phyloP scores from a whole-genome alignment of 208 protist species.

The Trichomonas gallinae region DNA sequence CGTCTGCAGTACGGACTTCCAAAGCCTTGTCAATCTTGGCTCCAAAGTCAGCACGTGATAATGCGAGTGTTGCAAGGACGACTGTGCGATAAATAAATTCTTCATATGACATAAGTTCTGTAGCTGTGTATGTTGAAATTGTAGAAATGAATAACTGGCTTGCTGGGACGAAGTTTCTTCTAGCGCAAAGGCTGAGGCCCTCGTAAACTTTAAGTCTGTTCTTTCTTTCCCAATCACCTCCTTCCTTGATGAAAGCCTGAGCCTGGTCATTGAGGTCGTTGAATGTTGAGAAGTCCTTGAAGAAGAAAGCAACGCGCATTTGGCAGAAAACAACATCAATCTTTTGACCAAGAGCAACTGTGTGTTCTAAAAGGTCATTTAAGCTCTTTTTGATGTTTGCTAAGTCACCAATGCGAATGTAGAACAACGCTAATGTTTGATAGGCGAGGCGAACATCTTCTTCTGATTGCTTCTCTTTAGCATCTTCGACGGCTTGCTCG shows the following conservation, averaged over 20 bases:
- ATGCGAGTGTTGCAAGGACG: neutral
- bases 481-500: neutral
- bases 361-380: neutral
- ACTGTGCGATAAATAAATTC: neutral
- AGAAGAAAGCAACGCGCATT: neutral
- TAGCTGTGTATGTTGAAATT: neutral
- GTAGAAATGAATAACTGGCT: neutral
- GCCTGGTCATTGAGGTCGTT: neutral
- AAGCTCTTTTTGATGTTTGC: neutral
- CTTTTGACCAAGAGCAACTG: neutral
- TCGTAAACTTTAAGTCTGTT: conserved; percentile 13
- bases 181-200: neutral
- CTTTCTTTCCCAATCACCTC: conserved; percentile 6
- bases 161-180: neutral
- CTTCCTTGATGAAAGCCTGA: neutral
- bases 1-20: neutral
- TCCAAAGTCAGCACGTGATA: neutral
- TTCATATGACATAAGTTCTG: neutral
- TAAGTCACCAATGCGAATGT: neutral
- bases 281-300: neutral
- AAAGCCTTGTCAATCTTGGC: neutral
- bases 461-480: neutral
- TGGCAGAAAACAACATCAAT: conserved; percentile 18
- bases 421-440: neutral
- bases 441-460: neutral